A percentile compares a stretch with the other conserved stretches of the same genome.
Conservation (phyloP, 441 rosid species). For the Eruca vesicaria region DNA sequence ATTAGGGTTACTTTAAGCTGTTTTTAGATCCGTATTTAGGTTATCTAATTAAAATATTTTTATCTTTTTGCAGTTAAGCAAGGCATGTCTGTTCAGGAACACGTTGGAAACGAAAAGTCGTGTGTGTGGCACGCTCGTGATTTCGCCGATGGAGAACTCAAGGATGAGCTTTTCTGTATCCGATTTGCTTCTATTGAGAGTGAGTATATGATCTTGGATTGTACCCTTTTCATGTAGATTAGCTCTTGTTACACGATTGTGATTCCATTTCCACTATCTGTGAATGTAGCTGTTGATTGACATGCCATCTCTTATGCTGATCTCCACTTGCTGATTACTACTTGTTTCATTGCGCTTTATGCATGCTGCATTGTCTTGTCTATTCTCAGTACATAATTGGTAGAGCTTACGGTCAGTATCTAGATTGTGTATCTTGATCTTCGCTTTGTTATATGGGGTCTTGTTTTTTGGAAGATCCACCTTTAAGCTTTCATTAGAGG, state of each 20-base stretch:
- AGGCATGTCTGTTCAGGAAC: constrained; percentile 61
- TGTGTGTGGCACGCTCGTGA: constrained; percentile 76
- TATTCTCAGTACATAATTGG: not conserved
- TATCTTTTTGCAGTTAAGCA: constrained; percentile 47
- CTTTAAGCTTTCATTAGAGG: not conserved
- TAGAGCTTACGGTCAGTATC: not conserved
- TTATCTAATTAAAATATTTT: not conserved
- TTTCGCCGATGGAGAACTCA: constrained; percentile 68
- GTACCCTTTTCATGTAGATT: not conserved
- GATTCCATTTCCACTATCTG: not conserved
- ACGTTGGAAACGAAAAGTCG: constrained; percentile 68
- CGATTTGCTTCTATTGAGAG: constrained; percentile 39
- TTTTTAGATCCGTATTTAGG: constrained; percentile 20
- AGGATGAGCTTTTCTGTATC: constrained; percentile 43
- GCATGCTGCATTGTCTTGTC: not conserved
- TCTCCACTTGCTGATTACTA: not conserved
- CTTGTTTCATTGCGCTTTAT: not conserved
- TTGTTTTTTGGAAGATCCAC: not conserved
- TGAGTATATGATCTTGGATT: constrained; percentile 31
- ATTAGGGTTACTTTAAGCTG: not conserved
- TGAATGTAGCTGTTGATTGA: not conserved
- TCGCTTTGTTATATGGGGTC: not conserved
- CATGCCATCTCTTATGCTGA: not conserved
- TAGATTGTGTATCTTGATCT: constrained; percentile 1
- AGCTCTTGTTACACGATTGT: not conserved